phyloP scores from a whole-genome alignment of 1,139 yeast species.

The Keqinozyma sinolaborantium region DNA sequence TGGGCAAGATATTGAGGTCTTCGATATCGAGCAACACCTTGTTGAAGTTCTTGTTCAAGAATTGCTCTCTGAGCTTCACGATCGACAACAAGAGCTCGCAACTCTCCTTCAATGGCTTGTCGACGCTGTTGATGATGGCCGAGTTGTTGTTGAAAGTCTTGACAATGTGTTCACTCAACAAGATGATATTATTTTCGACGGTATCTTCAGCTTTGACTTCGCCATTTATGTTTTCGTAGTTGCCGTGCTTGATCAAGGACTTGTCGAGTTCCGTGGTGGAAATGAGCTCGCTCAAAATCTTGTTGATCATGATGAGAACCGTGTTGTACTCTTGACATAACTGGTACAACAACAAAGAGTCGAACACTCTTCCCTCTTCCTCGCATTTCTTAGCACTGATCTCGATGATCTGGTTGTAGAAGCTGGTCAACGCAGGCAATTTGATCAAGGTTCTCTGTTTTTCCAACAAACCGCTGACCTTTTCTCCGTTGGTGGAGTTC shows the following conservation, averaged over 20 bases:
- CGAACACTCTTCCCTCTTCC: slow-evolving; percentile 87
- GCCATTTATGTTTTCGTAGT: slow-evolving; percentile 27
- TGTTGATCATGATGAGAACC: slow-evolving; percentile 75
- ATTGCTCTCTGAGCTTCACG: slow-evolving; percentile 64
- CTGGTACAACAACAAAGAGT: slow-evolving; percentile 83
- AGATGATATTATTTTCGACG: slow-evolving; percentile 45
- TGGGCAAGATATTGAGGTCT: slow-evolving; percentile 64
- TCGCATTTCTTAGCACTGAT: slow-evolving; percentile 85
- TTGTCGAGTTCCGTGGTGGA: slow-evolving; percentile 71
- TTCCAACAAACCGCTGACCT: slow-evolving; percentile 84
- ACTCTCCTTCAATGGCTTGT: slow-evolving; percentile 53
- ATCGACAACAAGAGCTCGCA: slow-evolving; percentile 63
- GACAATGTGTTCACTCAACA: slow-evolving; percentile 58
- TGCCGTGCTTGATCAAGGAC: slow-evolving; percentile 44
- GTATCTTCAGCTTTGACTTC: slow-evolving; percentile 22
- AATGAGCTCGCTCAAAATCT: slow-evolving; percentile 74
- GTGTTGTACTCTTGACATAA: slow-evolving; percentile 85
- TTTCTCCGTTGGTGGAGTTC: slow-evolving; percentile 63
- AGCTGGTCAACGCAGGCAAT: slow-evolving; percentile 50
- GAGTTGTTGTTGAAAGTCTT: slow-evolving; percentile 50
- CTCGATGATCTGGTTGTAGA: slow-evolving; percentile 62
- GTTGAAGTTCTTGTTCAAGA: slow-evolving; percentile 58
- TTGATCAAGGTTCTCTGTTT: slow-evolving; percentile 67
- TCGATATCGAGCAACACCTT: slow-evolving; percentile 55
- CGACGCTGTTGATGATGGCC: slow-evolving; percentile 41